phyloP scores from a whole-genome alignment of 2,329 filamentous ascomycete species.

The Rasamsonia emersonii region DNA sequence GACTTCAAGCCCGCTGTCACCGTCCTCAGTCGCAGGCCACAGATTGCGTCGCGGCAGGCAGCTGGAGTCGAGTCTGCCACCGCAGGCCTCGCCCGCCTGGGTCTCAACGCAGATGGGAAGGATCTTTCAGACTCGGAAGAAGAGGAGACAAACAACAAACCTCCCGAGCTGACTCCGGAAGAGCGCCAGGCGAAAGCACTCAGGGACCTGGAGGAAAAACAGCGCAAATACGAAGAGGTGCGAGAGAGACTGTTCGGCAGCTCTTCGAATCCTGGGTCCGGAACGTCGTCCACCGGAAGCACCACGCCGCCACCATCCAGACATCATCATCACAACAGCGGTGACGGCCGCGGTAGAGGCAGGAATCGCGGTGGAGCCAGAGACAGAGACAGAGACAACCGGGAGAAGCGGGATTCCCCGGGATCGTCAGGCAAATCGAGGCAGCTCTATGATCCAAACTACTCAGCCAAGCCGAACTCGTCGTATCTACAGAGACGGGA shows the following conservation, averaged over 20 bases:
- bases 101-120: conserved; percentile 42
- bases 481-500: conserved; percentile 37
- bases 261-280: conserved; percentile 34
- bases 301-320: conserved; percentile 53
- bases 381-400: conserved; percentile 20
- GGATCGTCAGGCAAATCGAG: conserved; percentile 30
- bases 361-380: conserved; percentile 39
- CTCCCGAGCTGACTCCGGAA: conserved; percentile 59
- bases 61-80: conserved; percentile 37
- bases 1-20: conserved; percentile 77
- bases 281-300: conserved; percentile 54
- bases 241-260: conserved; percentile 80
- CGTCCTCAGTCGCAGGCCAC: conserved; percentile 75
- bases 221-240: conserved; percentile 80
- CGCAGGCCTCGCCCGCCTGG: conserved; percentile 38
- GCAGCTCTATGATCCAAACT: conserved; percentile 72
- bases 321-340: conserved; percentile 20
- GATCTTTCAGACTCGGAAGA: conserved; percentile 55
- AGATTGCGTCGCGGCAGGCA: conserved; percentile 52
- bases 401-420: conserved; percentile 35
- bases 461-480: conserved; percentile 55
- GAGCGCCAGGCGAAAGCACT: conserved; percentile 71
- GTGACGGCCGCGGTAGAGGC: conserved; percentile 34
- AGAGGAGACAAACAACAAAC: conserved; percentile 49
- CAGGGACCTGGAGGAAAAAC: conserved; percentile 77